Evolutionary conservation across 768 basidiomycete species (phyloP).

Genomic region (Kwoniella dejecticola): DNA sequence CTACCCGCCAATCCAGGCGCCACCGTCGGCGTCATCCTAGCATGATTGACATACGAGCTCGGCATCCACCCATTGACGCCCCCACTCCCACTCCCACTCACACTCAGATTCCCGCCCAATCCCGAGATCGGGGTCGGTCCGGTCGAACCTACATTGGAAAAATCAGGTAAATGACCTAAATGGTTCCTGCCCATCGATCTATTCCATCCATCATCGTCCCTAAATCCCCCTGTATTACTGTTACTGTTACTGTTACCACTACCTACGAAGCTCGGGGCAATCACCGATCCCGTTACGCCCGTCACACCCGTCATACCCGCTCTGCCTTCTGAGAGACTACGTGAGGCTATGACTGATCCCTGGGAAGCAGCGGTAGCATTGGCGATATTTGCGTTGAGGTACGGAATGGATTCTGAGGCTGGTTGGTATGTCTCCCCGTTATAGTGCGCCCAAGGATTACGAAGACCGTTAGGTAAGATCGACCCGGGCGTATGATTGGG

Average conservation of each 20-base stretch:
- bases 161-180: conserved; percentile 34
- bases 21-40: conserved; percentile 24
- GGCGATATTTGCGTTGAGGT: not conserved
- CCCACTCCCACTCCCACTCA: no score
- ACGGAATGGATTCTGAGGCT: not conserved
- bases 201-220: conserved; percentile 44
- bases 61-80: conserved; percentile 8
- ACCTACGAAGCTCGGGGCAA: no score
- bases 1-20: not conserved
- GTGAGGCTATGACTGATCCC: not conserved
- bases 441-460: conserved; percentile 42
- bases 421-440: conserved; percentile 35
- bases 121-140: not conserved
- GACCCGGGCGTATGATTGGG: not conserved
- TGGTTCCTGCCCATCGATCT: conserved; percentile 34
- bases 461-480: conserved; percentile 34
- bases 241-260: no score
- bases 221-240: not conserved
- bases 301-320: no score
- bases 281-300: no score
- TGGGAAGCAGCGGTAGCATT: not conserved
- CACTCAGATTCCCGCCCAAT: conserved; percentile 18
- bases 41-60: conserved; percentile 29
- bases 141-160: conserved; percentile 28
- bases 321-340: no score